Base-by-base conservation (phyloP, 129 eudicot genomes). In the Pittosporum tobira region DNA sequence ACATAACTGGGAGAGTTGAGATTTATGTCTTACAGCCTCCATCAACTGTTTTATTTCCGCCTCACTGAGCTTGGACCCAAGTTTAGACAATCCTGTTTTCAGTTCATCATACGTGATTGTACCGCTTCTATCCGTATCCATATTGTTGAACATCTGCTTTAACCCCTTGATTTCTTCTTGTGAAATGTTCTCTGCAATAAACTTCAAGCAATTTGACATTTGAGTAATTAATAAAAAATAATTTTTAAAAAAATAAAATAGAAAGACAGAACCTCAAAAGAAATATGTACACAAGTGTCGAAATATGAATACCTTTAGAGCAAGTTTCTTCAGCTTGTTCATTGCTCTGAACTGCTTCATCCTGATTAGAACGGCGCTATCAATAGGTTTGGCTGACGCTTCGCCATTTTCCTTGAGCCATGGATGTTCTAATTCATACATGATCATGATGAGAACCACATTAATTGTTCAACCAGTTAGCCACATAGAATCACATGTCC, bases 291-390 rank as follows among this genome's bases (percentile, higher is more conserved):
- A 11, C 16, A 52, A 19, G 22, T 14, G 23, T 52, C 5, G 16
- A 28, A 34, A 31, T 21, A 31, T n/a, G 38, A 9, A 57, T 79
- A 84, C 97, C 97, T 77, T 85, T 22, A 91, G 63, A 56, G 95
- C 98, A 8, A 86, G 89, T 69, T 83, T 90, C 68, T 90, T 86
- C 60, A 90, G 65, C 79, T 90, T 90, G 79, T 90, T 90, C 98
- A 90, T 90, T 42, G 94, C 89, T 79, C 95, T 80, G 62, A 90
- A 90, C 50, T 90, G 98, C 81, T 85, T 90, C 95, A 90, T 78
- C 72, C 95, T 78, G 48, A 72, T 83, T 62, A 83, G 78, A 43
- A 90, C 98, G 1, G 89, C 98, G 55, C 94, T 90, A 58, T 83
- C 81, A 67, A 90, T 86, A 18, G 98, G 98, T 28, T 51, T 61